A percentile compares a stretch with the other conserved stretches of the same genome.
These are phyloP conservation scores for Saturnispora ahearnii DNA, from an alignment of 805 yeast species.

Conservation along the genomic window DNA sequence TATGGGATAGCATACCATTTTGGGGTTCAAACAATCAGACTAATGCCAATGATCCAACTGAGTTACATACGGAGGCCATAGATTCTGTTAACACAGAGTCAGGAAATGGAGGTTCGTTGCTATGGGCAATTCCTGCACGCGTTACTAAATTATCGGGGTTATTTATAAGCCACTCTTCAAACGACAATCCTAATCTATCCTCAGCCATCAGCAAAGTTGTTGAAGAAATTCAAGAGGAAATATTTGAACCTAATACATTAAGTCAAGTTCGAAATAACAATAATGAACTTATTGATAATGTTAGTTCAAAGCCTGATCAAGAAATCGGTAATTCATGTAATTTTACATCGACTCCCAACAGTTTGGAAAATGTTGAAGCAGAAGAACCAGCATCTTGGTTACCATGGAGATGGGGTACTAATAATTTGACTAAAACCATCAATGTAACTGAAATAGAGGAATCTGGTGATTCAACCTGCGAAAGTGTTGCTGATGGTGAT, in stretches of 20 bases:
- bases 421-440: slow-evolving; percentile 10
- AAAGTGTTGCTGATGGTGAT: slow-evolving; percentile 6
- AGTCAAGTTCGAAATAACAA: background rate
- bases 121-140: slow-evolving; percentile 1
- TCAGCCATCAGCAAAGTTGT: background rate
- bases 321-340: background rate
- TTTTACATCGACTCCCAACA: background rate
- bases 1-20: background rate
- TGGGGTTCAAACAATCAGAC: background rate
- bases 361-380: background rate
- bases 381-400: background rate
- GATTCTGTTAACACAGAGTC: background rate
- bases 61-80: background rate
- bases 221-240: background rate
- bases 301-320: background rate
- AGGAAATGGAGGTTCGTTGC: background rate
- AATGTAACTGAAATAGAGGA: slow-evolving; percentile 7
- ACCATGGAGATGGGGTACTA: background rate
- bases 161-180: background rate
- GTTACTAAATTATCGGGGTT: slow-evolving; percentile 1
- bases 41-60: background rate
- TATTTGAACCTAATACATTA: slow-evolving; percentile 3
- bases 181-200: background rate
- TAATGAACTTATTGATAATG: background rate
- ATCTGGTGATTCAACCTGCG: background rate